Percentiles rank a stretch among this genome's conserved stretches.
Evolutionary conservation across 768 basidiomycete genomes (phyloP).

Genomic region (Amyloporia xantha): DNA sequence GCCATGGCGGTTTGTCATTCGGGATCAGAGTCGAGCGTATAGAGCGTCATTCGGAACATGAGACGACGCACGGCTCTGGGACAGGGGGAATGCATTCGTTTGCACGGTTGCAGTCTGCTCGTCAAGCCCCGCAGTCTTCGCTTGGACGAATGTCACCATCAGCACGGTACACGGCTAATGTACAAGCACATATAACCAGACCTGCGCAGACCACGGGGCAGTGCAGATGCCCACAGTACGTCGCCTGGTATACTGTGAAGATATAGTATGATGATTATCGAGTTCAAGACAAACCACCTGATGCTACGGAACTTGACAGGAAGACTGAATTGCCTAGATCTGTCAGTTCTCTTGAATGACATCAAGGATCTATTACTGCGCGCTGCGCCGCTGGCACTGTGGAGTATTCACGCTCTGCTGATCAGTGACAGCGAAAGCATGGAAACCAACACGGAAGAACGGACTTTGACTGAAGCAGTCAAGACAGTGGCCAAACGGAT

Average conservation of each 20-base stretch:
- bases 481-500: too few relatives aligned
- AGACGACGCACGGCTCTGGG: not conserved
- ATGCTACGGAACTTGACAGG: not conserved
- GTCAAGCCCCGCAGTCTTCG: not conserved
- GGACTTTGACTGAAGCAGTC: too few relatives aligned
- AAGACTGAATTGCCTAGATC: not conserved
- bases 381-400: not conserved
- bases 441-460: too few relatives aligned
- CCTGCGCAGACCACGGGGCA: not conserved
- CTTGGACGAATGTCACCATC: not conserved
- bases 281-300: not conserved
- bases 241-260: not conserved
- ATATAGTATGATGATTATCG: not conserved
- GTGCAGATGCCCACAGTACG: not conserved
- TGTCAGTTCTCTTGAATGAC: not conserved
- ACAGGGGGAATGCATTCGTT: not conserved
- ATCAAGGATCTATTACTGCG: not conserved
- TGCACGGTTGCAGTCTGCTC: not conserved
- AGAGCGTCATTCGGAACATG: not conserved
- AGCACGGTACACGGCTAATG: not conserved
- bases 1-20: too few relatives aligned
- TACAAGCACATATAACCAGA: not conserved
- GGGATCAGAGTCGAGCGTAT: too few relatives aligned
- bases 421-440: too few relatives aligned
- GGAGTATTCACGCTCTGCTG: not conserved